Evolutionary conservation across 768 basidiomycete species (phyloP).

Genomic region (Suillus cothurnatus): DNA sequence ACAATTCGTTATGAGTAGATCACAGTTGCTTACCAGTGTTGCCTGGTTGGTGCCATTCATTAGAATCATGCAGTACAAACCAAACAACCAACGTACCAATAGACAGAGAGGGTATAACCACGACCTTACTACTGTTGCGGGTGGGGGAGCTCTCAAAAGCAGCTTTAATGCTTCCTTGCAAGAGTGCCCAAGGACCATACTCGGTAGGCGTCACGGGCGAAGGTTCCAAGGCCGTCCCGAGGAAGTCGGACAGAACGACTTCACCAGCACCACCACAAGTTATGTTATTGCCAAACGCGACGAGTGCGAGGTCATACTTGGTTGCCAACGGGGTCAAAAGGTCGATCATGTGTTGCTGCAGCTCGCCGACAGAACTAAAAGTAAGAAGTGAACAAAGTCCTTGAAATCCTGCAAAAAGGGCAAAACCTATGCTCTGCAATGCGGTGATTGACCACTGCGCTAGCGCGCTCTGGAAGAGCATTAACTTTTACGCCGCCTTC

Average conservation of each 20-base stretch:
- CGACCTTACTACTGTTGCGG: slow-evolving; percentile 15
- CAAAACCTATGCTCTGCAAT: slow-evolving; percentile 61
- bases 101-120: slow-evolving; percentile 17
- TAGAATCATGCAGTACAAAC: not conserved
- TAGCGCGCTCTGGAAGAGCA: slow-evolving; percentile 71
- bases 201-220: slow-evolving; percentile 55
- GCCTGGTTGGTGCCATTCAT: slow-evolving; percentile 7
- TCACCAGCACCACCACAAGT: slow-evolving; percentile 43
- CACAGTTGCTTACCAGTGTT: slow-evolving; percentile 19
- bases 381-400: not conserved
- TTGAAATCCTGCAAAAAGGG: not conserved
- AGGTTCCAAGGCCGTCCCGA: slow-evolving; percentile 54
- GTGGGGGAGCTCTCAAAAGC: slow-evolving; percentile 29
- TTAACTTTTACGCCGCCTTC: slow-evolving; percentile 70
- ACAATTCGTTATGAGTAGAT: not conserved
- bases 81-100: slow-evolving; percentile 11
- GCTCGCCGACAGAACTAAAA: slow-evolving; percentile 20
- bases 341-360: slow-evolving; percentile 21
- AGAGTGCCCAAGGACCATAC: slow-evolving; percentile 22
- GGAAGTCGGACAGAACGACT: slow-evolving; percentile 52
- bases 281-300: slow-evolving; percentile 52
- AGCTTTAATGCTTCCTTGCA: slow-evolving; percentile 33
- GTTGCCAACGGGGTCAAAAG: slow-evolving; percentile 44
- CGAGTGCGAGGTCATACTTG: slow-evolving; percentile 57
- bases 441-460: slow-evolving; percentile 69